phyloP scores from a whole-genome alignment of 208 protist species.

The Polymyxa betae region DNA sequence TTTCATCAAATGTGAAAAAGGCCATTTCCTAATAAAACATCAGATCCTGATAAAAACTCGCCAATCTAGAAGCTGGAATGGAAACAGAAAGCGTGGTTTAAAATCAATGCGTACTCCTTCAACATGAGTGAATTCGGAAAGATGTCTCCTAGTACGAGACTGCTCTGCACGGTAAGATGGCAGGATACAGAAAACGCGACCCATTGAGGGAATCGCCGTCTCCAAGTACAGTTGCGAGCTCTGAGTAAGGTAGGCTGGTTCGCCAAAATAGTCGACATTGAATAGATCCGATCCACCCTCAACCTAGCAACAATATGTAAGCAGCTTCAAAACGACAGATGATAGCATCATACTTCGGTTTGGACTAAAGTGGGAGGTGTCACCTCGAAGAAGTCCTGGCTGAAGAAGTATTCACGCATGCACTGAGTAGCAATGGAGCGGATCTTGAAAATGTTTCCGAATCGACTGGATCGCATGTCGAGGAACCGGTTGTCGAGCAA shows the following conservation, averaged over 20 bases:
- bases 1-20: constrained; percentile 93
- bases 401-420: constrained; percentile 93
- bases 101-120: not conserved
- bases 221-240: constrained; percentile 98
- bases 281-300: constrained; percentile 97
- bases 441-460: constrained; percentile 64
- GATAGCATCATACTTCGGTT: constrained; percentile 71
- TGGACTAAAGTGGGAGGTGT: constrained; percentile 95
- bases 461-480: constrained; percentile 21
- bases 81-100: not conserved
- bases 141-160: constrained; percentile 93
- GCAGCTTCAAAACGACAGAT: not conserved
- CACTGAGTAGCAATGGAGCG: constrained; percentile 82
- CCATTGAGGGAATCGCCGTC: constrained; percentile 88
- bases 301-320: constrained; percentile 77
- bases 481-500: constrained; percentile 2
- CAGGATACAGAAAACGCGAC: constrained; percentile 91
- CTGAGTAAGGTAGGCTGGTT: constrained; percentile 95
- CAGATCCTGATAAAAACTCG: too few relatives aligned
- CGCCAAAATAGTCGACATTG: constrained; percentile 95
- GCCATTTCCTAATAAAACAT: constrained; percentile 80
- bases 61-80: not conserved
- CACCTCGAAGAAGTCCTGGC: constrained; percentile 86
- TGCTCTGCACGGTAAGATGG: constrained; percentile 97
- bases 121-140: constrained; percentile 95